Base-by-base conservation (phyloP, 371 early-diverging fungal species). In the Fennellomyces sp. region DNA sequence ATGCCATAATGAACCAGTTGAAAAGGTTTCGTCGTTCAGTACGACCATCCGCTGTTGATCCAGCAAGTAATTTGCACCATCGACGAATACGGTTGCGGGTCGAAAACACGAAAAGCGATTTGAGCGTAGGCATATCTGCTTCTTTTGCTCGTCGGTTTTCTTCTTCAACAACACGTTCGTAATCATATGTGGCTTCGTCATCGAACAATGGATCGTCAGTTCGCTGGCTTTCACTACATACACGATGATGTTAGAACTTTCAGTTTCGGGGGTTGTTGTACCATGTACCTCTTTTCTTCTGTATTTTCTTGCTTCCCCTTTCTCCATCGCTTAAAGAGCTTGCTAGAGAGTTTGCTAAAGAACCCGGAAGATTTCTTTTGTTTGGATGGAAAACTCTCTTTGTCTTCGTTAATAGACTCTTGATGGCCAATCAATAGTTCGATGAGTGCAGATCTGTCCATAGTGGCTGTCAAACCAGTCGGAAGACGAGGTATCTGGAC, bases 1-100 rank as follows among this genome's bases (percentile, higher is more conserved):
- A 79, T 3, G 64, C 54, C 76, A 84, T 84, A 15, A 87, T 84
- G 19, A 85, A 70, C 82, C 82, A 83, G 58, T 84, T 84, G 66
- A 87, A 87, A 2, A 75, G 10, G 25, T 75, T 76, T 4, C 64
- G 70, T 27, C 73, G 69, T 38, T 80, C 80, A 10, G 73, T 60
- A 15, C 71, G 68, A 2, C 75, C 72, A 17, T 75, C 67, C 2
- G 56, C 49, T 52, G 58, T 69, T 2, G 73, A 75, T 12, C 80
- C 80, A 0, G 69, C 73, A 17, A 80, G 36, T 3, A 55, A 53
- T 27, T 76, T 80, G 52, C 80, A 80, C 42, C 57, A 76, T 8
- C 69, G 54, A 15, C 80, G 67, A 25, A 76, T 48, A 15, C 63
- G 30, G 58, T 69, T 80, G 30, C 54, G 53, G 0, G 70, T 52